phyloP scores from a whole-genome alignment of 2,329 filamentous ascomycete species.

The Madurella fahalii region DNA sequence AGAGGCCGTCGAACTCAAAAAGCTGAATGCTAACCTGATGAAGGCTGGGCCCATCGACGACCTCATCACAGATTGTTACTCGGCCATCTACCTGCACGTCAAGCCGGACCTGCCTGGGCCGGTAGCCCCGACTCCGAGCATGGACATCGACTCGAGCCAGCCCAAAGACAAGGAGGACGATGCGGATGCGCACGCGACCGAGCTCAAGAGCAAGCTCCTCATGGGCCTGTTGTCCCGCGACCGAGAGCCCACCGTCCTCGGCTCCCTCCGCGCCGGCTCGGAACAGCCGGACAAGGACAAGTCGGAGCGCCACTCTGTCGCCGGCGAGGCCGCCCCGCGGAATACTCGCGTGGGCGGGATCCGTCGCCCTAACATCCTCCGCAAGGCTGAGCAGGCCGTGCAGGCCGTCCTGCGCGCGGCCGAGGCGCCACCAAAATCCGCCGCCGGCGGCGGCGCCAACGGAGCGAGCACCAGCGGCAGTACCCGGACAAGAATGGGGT shows the following conservation, averaged over 20 bases:
- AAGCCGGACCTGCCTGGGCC: slow-evolving; percentile 53
- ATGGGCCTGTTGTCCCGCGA: slow-evolving; percentile 23
- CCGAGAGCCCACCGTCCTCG: slow-evolving; percentile 18
- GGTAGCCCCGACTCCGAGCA: slow-evolving; percentile 40
- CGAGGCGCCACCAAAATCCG: slow-evolving; percentile 46
- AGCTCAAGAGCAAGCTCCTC: slow-evolving; percentile 20
- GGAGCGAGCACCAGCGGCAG: slow-evolving; percentile 15
- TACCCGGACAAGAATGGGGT: slow-evolving; percentile 48
- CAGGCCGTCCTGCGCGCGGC: slow-evolving; percentile 46
- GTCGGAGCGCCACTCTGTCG: slow-evolving; percentile 36
- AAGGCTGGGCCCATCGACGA: slow-evolving; percentile 85
- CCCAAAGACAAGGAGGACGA: slow-evolving; percentile 23
- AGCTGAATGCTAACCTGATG: slow-evolving; percentile 81
- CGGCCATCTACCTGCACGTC: slow-evolving; percentile 66
- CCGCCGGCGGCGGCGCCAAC: slow-evolving; percentile 5
- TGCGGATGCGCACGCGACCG: slow-evolving; percentile 32
- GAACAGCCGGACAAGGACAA: slow-evolving; percentile 28
- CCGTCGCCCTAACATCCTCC: slow-evolving; percentile 54
- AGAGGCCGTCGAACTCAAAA: slow-evolving; percentile 57
- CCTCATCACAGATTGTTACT: slow-evolving; percentile 87
- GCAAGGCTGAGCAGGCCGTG: slow-evolving; percentile 60
- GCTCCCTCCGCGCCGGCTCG: slow-evolving; percentile 25
- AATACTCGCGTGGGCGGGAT: slow-evolving; percentile 40
- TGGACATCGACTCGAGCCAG: slow-evolving; percentile 35
- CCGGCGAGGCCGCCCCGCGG: slow-evolving; percentile 33